Evolutionary conservation across 2,329 filamentous ascomycete genomes (phyloP), one percentile per base, ranked within the genome.

Genomic region (Cladosporium sp.): DNA sequence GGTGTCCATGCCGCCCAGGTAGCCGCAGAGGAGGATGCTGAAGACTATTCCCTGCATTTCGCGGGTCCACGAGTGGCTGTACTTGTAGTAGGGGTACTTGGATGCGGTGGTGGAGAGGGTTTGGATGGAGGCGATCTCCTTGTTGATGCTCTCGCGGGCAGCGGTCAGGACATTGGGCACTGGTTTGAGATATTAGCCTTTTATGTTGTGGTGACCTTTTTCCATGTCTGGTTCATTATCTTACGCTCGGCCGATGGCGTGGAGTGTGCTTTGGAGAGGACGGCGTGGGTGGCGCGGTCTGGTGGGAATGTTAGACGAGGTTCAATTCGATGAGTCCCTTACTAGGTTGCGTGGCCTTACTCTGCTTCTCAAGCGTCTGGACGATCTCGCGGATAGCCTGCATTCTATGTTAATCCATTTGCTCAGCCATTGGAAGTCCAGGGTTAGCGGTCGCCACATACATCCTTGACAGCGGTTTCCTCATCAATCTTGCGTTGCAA

Each of bases 51-150:
- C 92, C 78, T 98, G 94, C 64, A 97, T 81, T 73, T 91, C 88
- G 66, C 92, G 87, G 31, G 88, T 86, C 95, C 95, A 99, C 77
- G 92, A 87, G 65, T 84, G 82, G 79, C 97, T 97, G 82, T 96
- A 97, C 85, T 97, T 97, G 88, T 98, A 99, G 83, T 98, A 99
- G 0, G 95, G 94, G 74, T 96, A 90, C 76, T 91, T 85, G 29
- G 92, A 93, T 2, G 93, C 92, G 64, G 91, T 86, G 64, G 84
- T 80, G 67, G 87, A 86, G 53, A 99, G 86, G 70, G 89, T 87
- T 65, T 82, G 80, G 55, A 97, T 85, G 53, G 89, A 90, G 57
- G 87, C 82, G 65, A 91, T 85, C 77, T 96, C 88, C 40, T 90
- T 86, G 69, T 86, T 82, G 76, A 98, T 91, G 65, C 86, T 86